Base-by-base conservation (phyloP, 2,329 filamentous ascomycete species). In the Aureobasidium sp. region DNA sequence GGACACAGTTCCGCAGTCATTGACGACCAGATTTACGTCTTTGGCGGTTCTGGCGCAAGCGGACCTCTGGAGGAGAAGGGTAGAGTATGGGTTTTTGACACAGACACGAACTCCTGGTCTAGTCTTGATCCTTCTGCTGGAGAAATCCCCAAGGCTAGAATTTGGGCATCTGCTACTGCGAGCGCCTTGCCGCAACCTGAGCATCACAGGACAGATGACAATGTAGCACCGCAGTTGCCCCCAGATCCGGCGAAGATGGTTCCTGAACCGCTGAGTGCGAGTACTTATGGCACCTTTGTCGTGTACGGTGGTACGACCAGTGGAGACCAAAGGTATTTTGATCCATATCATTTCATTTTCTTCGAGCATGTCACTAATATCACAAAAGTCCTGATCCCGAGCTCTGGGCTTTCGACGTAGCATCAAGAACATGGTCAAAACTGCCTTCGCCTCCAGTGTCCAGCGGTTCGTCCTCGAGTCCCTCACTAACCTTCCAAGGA, bases 321-420 rank as follows among this genome's bases (percentile, higher is more conserved):
- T 2, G 49, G 55, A 0, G 63, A 57, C 6, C 57, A 56, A 10
- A 58, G 66, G 1, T 56, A 50, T 17, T 17, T 44, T 10, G 7
- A 10, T n/a, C 5, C n/a, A 17, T 29, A 14, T 34, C 24, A 7
- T 11, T 19, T 10, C 5, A 7, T 3, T 16, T 19, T 11, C 10
- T 24, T 24, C 11, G 21, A 34, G 11, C 14, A 11, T 22, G 17
- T 11, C 19, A 30, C 50, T 53, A 8, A 53, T 29, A n/a, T 2
- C 7, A 4, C 6, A 4, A 6, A n/a, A 54, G 41, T 4, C 19
- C 53, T 1, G 37, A 70, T 7, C 69, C 66, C 7, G 78, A 80
- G 57, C 70, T 72, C 7, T 77, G 78, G 69, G 67, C 74, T 30
- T 80, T 79, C 58, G 72, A 79, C 54, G 68, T 77, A 35, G 65